phyloP scores from a whole-genome alignment of 225 moss, liverwort and hornwort genomes.

The Bryoerythrophyllum caledonicum region DNA sequence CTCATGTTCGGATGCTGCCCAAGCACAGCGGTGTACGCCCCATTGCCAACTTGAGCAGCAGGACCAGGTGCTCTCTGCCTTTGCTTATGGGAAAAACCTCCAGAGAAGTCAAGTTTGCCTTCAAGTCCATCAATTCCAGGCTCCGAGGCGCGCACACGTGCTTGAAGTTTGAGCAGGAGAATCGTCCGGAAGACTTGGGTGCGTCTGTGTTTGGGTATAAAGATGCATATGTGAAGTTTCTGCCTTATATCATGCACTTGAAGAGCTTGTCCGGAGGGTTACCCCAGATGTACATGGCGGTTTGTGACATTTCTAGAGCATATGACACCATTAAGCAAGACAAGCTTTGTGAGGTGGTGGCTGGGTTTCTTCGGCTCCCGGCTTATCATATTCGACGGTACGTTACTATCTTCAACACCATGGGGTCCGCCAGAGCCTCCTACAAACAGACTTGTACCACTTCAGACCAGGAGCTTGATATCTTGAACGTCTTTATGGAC shows the following conservation, averaged over 20 bases:
- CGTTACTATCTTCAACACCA: slow-evolving; percentile 54
- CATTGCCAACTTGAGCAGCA: slow-evolving; percentile 85
- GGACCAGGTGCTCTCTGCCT: slow-evolving; percentile 69
- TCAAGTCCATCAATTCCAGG: slow-evolving; percentile 81
- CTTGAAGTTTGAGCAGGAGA: slow-evolving; percentile 84
- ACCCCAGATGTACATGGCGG: slow-evolving; percentile 81
- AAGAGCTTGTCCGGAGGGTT: slow-evolving; percentile 67
- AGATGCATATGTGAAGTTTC: slow-evolving; percentile 73
- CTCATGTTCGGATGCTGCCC: slow-evolving; percentile 79
- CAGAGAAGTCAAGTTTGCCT: slow-evolving; percentile 56
- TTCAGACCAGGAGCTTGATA: slow-evolving; percentile 43
- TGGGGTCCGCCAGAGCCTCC: slow-evolving; percentile 64
- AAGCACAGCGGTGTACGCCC: slow-evolving; percentile 86
- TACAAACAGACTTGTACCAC: slow-evolving; percentile 62
- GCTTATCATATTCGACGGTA: slow-evolving; percentile 69
- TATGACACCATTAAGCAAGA: slow-evolving; percentile 94
- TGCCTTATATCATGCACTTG: slow-evolving; percentile 81
- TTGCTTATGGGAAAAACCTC: slow-evolving; percentile 18
- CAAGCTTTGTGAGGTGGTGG: slow-evolving; percentile 78
- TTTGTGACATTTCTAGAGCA: slow-evolving; percentile 95
- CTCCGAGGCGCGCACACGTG: slow-evolving; percentile 74
- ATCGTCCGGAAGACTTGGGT: slow-evolving; percentile 73
- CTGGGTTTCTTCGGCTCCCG: slow-evolving; percentile 58
- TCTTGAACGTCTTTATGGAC: slow-evolving; percentile 49
- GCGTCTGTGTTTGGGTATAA: slow-evolving; percentile 95